Conservation (phyloP, 148 eudicot genomes). For the Nyssa sinensis region DNA sequence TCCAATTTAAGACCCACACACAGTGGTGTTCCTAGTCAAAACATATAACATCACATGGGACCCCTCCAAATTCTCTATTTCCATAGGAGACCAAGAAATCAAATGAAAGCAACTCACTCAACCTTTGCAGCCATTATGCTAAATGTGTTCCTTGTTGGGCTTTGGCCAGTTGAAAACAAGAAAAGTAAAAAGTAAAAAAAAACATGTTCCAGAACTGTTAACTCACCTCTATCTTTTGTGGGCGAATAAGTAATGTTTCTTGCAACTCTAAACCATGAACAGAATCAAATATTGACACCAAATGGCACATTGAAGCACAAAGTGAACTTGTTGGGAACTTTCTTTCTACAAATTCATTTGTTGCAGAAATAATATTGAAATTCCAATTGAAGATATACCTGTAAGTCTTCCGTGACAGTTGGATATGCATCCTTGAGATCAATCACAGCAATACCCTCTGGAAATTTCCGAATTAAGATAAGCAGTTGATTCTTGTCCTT, state of each 20-base stretch:
- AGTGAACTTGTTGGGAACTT: neutral
- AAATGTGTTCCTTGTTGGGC: neutral
- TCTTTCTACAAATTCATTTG: neutral
- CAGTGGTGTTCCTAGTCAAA: too few relatives aligned
- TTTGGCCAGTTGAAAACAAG: neutral
- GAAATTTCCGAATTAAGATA: constrained; percentile 51
- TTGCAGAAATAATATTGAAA: neutral
- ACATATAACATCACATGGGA: too few relatives aligned
- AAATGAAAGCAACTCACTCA: neutral
- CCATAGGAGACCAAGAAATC: neutral
- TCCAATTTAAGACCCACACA: too few relatives aligned
- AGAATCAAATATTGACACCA: neutral
- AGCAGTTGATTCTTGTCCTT: constrained; percentile 62
- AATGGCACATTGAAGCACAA: neutral
- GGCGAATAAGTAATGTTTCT: neutral
- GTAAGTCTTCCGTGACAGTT: constrained; percentile 84
- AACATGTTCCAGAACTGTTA: neutral
- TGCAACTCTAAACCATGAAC: neutral
- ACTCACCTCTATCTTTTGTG: neutral
- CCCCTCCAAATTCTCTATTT: neutral
- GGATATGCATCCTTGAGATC: constrained; percentile 92
- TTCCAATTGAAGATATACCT: constrained; percentile 37
- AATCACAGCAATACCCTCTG: constrained; percentile 78
- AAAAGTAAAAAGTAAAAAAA: neutral
- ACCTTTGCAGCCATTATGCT: neutral